A percentile compares a stretch with the other conserved stretches of the same genome.
These are phyloP conservation scores for Coemansia sp. DNA, from an alignment of 192 early-diverging fungal genomes.

Conservation along the genomic window DNA sequence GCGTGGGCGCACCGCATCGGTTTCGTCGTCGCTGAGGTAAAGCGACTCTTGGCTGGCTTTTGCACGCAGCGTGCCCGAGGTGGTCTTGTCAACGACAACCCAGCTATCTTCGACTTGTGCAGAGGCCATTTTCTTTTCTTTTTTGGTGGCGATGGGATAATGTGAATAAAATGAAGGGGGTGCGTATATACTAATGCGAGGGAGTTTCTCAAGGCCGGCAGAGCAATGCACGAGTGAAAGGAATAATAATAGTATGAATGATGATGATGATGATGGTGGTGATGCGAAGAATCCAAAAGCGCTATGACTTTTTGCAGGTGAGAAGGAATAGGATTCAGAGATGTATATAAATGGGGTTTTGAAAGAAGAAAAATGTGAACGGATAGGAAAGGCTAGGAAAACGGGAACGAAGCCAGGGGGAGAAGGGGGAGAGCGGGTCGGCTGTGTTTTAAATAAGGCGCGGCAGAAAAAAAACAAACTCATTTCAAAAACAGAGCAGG, in stretches of 20 bases:
- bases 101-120: conserved; percentile 51
- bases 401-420: background rate
- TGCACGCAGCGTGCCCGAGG: conserved; percentile 38
- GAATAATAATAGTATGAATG: background rate
- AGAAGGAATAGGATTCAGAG: background rate
- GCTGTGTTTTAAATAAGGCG: conserved; percentile 8
- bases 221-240: background rate
- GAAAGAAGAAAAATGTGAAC: background rate
- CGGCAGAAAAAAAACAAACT: background rate
- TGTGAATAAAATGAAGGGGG: no score
- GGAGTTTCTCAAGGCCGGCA: no score
- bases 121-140: background rate
- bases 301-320: background rate
- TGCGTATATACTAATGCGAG: conserved; percentile 9
- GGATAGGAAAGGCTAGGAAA: background rate
- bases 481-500: background rate
- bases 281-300: background rate
- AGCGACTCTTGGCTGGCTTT: conserved; percentile 57
- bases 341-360: no score
- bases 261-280: background rate
- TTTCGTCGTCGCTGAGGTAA: conserved; percentile 30
- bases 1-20: conserved; percentile 19
- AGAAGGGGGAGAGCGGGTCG: background rate
- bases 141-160: background rate
- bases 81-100: conserved; percentile 57